Evolutionary conservation across 2,329 filamentous ascomycete genomes (phyloP).

Genomic region (Colletotrichum musicola): DNA sequence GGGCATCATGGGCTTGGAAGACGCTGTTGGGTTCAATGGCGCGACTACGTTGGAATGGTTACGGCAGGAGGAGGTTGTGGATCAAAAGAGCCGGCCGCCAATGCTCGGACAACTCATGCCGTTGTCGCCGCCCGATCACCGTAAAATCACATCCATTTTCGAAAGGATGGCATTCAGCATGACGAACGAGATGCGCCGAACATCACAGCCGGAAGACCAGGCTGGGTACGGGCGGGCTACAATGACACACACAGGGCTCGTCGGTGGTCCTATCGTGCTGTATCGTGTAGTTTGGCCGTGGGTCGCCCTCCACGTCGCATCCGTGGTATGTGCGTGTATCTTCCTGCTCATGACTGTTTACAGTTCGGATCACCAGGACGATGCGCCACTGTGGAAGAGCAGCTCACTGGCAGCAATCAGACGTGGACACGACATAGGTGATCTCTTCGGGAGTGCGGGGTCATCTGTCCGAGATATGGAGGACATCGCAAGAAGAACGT

Average conservation of each 20-base stretch:
- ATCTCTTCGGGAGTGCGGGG: background rate
- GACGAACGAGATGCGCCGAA: conserved; percentile 23
- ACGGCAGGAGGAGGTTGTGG: too few species aligned
- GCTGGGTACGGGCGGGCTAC: background rate
- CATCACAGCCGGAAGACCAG: background rate
- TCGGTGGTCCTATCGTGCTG: background rate
- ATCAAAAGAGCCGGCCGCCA: background rate
- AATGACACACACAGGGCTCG: background rate
- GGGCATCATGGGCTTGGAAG: conserved; percentile 1
- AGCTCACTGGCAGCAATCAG: conserved; percentile 20
- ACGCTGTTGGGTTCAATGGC: conserved; percentile 6
- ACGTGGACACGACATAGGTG: conserved; percentile 10
- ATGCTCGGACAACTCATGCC: background rate
- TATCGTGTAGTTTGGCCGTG: conserved; percentile 21
- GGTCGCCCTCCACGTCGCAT: conserved; percentile 16
- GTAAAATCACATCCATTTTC: background rate
- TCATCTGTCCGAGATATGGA: conserved; percentile 36
- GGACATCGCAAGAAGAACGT: background rate
- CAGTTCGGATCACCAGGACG: background rate
- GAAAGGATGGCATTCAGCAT: conserved; percentile 1
- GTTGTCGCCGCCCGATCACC: background rate
- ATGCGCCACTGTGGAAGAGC: conserved; percentile 21
- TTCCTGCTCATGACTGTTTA: background rate
- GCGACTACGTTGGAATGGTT: too few species aligned
- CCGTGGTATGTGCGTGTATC: background rate